Percentiles rank a stretch among this genome's conserved stretches.
Conservation (phyloP, 305 asterid species). For the Ajuga reptans region DNA sequence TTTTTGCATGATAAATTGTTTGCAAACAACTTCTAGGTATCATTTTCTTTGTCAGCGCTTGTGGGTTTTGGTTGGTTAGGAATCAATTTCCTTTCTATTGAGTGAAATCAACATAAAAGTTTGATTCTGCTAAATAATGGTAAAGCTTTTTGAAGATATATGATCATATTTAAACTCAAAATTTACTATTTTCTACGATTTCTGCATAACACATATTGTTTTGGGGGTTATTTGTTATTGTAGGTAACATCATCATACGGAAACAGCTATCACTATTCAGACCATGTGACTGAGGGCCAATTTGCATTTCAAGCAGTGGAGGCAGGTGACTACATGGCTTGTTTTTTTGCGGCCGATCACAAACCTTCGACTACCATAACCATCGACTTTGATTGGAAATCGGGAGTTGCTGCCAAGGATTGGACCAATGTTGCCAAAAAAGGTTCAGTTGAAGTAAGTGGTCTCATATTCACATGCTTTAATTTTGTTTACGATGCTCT, state of each 20-base stretch:
- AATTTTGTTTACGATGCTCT: background rate
- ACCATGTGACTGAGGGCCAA: conserved; percentile 68
- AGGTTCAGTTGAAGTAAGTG: conserved; percentile 85
- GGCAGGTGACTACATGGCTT: conserved; percentile 85
- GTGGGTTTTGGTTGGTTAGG: background rate
- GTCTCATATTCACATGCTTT: background rate
- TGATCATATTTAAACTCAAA: background rate
- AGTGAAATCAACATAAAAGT: background rate
- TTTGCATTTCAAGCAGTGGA: conserved; percentile 79
- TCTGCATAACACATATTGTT: background rate
- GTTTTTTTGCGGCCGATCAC: conserved; percentile 70
- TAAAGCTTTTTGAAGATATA: background rate
- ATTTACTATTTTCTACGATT: background rate
- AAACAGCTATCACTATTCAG: conserved; percentile 65
- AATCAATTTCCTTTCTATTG: background rate
- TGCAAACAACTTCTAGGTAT: no score
- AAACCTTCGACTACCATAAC: conserved; percentile 50
- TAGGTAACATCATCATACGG: conserved; percentile 89
- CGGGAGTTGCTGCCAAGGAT: conserved; percentile 90
- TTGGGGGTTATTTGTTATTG: background rate
- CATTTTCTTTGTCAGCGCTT: background rate
- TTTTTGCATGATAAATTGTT: no score
- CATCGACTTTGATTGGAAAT: conserved; percentile 82
- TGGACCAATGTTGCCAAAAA: conserved; percentile 94
- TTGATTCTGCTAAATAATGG: background rate